Evolutionary conservation across 1,139 yeast genomes (phyloP).

Genomic region (Scheffersomyces cryptocercus): DNA sequence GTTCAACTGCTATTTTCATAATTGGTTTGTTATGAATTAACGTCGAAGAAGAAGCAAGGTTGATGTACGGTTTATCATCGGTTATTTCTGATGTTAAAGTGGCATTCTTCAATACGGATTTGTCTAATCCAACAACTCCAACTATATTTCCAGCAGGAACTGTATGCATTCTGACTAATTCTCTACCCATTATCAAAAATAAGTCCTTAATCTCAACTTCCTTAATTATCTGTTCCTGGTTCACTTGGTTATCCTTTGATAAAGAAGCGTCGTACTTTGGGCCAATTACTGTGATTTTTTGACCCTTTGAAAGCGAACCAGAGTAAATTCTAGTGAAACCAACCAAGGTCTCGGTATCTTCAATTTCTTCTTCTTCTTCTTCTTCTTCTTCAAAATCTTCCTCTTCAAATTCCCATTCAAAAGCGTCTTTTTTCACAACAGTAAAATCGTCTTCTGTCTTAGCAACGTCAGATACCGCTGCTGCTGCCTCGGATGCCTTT

Average conservation of each 20-base stretch:
- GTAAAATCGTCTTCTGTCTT: conserved; percentile 10
- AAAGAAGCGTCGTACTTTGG: conserved; percentile 81
- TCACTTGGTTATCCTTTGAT: conserved; percentile 50
- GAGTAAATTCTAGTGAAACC: conserved; percentile 90
- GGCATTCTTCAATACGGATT: conserved; percentile 81
- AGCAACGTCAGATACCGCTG: conserved; percentile 22
- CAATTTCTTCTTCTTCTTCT: conserved; percentile 47
- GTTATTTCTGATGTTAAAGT: conserved; percentile 58
- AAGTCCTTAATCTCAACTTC: conserved; percentile 60
- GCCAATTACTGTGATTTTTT: conserved; percentile 70
- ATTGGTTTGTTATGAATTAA: conserved; percentile 75
- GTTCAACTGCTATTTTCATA: conserved; percentile 92
- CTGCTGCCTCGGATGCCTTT: conserved; percentile 66
- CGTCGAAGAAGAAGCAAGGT: conserved; percentile 60
- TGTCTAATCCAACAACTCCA: conserved; percentile 90
- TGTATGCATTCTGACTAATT: conserved; percentile 67
- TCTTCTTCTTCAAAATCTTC: conserved; percentile 40
- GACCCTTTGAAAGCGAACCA: conserved; percentile 78
- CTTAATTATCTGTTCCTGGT: conserved; percentile 46
- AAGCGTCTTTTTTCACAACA: conserved; percentile 22
- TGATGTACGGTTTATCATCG: conserved; percentile 62
- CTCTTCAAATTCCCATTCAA: conserved; percentile 50
- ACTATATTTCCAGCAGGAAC: conserved; percentile 97
- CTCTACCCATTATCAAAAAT: conserved; percentile 90
- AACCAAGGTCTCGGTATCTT: conserved; percentile 61